Evolutionary conservation across 1,284 basidiomycete species (phyloP).

Genomic region (Irpex sp.): DNA sequence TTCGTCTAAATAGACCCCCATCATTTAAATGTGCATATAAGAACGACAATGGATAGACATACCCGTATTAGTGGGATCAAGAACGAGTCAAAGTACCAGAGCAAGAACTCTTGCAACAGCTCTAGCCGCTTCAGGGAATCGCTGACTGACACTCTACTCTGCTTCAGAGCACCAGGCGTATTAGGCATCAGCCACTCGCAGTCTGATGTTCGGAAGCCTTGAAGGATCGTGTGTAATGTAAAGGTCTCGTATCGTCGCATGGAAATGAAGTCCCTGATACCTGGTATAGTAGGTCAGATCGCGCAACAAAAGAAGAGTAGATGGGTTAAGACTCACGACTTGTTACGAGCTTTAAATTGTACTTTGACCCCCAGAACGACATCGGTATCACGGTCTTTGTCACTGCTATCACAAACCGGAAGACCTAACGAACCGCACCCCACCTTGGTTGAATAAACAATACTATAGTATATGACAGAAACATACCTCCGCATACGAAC

Average conservation of each 20-base stretch:
- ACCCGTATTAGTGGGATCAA: conserved; percentile 81
- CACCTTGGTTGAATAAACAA: no score
- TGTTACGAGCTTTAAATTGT: conserved; percentile 65
- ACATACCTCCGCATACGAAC: conserved; percentile 56
- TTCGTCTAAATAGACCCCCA: conserved; percentile 56
- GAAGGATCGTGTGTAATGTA: conserved; percentile 77
- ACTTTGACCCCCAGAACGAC: conserved; percentile 73
- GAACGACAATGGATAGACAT: background rate
- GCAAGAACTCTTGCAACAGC: conserved; percentile 81
- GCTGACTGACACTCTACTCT: conserved; percentile 52
- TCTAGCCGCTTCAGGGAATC: conserved; percentile 76
- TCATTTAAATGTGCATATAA: background rate
- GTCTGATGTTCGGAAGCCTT: conserved; percentile 72
- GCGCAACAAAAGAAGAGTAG: background rate
- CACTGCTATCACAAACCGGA: conserved; percentile 59
- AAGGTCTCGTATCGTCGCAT: conserved; percentile 80
- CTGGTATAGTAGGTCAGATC: conserved; percentile 35
- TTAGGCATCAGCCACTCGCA: conserved; percentile 78
- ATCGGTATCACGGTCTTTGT: conserved; percentile 73
- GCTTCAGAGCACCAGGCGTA: conserved; percentile 31
- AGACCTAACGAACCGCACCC: no score
- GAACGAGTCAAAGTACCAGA: conserved; percentile 92
- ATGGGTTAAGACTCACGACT: conserved; percentile 43
- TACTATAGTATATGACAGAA: no score
- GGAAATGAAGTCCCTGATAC: conserved; percentile 68